phyloP scores from a whole-genome alignment of 495 filamentous ascomycete species.

The Thermochaetoides thermophila region DNA sequence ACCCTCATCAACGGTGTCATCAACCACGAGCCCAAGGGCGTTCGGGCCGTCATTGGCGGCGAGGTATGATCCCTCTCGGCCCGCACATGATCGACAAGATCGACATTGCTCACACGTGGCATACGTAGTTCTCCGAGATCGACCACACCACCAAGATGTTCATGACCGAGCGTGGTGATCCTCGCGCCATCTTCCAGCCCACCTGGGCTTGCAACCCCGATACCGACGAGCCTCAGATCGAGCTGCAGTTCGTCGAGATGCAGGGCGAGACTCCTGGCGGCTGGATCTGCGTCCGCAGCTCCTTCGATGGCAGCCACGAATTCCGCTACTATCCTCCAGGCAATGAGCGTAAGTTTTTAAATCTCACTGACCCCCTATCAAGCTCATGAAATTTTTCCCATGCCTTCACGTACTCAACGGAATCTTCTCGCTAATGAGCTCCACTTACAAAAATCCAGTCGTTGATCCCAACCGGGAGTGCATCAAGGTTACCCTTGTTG shows the following conservation, averaged over 20 bases:
- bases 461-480: conserved; percentile 22
- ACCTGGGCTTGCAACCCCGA: conserved; percentile 36
- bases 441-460: conserved; percentile 7
- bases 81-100: neutral
- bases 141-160: conserved; percentile 44
- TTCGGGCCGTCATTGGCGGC: conserved; percentile 31
- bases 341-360: conserved; percentile 29
- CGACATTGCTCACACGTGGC: no score
- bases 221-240: conserved; percentile 28
- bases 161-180: conserved; percentile 35
- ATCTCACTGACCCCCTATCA: neutral
- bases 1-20: conserved; percentile 33
- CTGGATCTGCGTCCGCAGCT: conserved; percentile 26
- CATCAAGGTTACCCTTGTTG: conserved; percentile 24
- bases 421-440: no score
- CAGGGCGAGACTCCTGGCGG: conserved; percentile 23
- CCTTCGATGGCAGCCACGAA: conserved; percentile 26
- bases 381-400: neutral
- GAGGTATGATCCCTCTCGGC: conserved; percentile 20
- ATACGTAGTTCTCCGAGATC: conserved; percentile 28
- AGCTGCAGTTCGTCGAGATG: conserved; percentile 24
- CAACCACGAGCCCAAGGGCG: conserved; percentile 15
- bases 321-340: conserved; percentile 32
- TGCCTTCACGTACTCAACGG: neutral
- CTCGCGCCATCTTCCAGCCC: conserved; percentile 32